Evolutionary conservation across 768 basidiomycete genomes (phyloP).

Genomic region (Lepiota brunneoincarnata): DNA sequence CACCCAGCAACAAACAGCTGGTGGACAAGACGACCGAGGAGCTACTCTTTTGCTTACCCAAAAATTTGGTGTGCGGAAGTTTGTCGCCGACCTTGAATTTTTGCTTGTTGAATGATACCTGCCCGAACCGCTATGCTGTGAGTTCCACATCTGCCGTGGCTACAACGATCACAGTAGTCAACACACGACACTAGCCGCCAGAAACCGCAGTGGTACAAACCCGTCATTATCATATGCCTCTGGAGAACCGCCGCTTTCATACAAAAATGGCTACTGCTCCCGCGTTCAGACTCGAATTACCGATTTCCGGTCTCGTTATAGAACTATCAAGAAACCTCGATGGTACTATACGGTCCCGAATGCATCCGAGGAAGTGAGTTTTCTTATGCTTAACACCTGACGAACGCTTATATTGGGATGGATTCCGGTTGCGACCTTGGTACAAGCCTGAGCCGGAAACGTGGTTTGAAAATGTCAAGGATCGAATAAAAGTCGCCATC

Average conservation of each 20-base stretch:
- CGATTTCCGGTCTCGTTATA: constrained; percentile 20
- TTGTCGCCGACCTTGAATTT: constrained; percentile 30
- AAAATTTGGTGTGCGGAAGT: constrained; percentile 34
- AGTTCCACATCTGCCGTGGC: constrained; percentile 11
- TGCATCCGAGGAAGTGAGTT: constrained; percentile 27
- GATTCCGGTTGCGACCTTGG: constrained; percentile 39
- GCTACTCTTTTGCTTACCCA: constrained; percentile 35
- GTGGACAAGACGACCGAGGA: constrained; percentile 39
- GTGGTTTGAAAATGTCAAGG: constrained; percentile 23
- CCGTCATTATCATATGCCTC: constrained; percentile 20
- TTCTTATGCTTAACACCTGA: too few relatives aligned
- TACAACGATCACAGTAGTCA: background rate
- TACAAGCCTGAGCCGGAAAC: constrained; percentile 37
- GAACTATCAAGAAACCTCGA: constrained; percentile 19
- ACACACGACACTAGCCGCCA: constrained; percentile 19
- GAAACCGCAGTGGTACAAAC: constrained; percentile 34
- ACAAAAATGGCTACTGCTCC: constrained; percentile 37
- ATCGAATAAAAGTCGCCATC: constrained; percentile 30
- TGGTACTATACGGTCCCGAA: constrained; percentile 23
- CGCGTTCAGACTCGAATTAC: constrained; percentile 23
- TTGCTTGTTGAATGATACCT: constrained; percentile 38
- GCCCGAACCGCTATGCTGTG: constrained; percentile 48
- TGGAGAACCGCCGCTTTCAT: constrained; percentile 25
- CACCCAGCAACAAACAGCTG: constrained; percentile 35
- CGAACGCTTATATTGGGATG: too few relatives aligned